Evolutionary conservation across 192 early-diverging fungal species (phyloP).

Genomic region (Chytriomyces hyalinus): DNA sequence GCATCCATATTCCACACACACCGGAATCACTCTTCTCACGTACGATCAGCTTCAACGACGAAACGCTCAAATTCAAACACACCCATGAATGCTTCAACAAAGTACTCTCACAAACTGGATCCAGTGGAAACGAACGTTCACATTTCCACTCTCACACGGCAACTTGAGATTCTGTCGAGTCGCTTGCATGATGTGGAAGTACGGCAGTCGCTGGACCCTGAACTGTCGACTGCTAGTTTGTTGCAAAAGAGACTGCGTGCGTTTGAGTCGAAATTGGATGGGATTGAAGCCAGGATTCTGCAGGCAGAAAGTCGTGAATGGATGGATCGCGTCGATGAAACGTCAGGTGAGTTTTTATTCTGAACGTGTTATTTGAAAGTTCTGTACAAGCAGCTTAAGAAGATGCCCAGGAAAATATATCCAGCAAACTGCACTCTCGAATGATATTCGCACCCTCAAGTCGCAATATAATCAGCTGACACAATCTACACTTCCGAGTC

Average conservation of each 20-base stretch:
- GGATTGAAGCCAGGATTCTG: conserved; percentile 7
- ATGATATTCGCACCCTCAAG: too few relatives aligned
- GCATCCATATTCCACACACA: neutral
- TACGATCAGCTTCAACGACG: neutral
- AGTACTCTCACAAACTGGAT: neutral
- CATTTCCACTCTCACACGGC: conserved; percentile 2
- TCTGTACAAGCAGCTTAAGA: neutral
- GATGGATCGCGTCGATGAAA: neutral
- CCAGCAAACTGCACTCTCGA: too few relatives aligned
- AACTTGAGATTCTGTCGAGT: neutral
- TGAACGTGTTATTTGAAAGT: too few relatives aligned
- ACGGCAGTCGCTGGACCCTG: neutral
- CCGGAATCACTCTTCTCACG: neutral
- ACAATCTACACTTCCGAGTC: neutral
- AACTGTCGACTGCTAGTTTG: neutral
- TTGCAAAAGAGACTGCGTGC: neutral
- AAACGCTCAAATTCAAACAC: neutral
- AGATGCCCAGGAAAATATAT: neutral
- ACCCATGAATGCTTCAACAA: neutral
- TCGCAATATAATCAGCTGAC: neutral
- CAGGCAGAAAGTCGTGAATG: neutral
- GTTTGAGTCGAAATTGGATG: conserved; percentile 19
- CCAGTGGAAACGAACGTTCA: neutral
- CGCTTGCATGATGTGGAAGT: conserved; percentile 11
- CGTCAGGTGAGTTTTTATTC: neutral